phyloP scores from a whole-genome alignment of 768 basidiomycete genomes.

The Boletus vermiculosoides region DNA sequence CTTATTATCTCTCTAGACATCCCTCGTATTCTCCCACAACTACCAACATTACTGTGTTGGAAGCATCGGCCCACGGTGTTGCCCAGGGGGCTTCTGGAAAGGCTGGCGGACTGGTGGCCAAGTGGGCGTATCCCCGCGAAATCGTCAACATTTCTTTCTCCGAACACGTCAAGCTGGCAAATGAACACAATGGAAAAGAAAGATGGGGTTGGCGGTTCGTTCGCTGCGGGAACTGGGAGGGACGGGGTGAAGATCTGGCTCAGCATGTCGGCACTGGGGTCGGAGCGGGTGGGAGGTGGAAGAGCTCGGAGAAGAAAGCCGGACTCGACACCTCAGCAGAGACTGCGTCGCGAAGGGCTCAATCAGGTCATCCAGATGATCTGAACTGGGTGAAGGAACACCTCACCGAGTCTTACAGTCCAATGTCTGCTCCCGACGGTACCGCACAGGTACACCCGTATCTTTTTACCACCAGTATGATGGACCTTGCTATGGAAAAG shows the following conservation, averaged over 20 bases:
- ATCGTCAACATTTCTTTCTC: conserved; percentile 62
- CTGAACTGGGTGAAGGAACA: conserved; percentile 52
- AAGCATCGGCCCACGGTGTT: conserved; percentile 63
- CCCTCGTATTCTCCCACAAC: conserved; percentile 41
- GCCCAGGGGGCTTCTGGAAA: conserved; percentile 85
- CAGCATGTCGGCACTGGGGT: conserved; percentile 20
- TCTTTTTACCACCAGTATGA: conserved; percentile 70
- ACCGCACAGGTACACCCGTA: conserved; percentile 81
- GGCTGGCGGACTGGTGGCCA: conserved; percentile 80
- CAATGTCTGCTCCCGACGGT: conserved; percentile 49
- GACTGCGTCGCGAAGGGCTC: conserved; percentile 16
- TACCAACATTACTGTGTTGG: conserved; percentile 59
- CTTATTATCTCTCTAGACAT: conserved; percentile 73
- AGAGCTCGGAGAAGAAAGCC: conserved; percentile 55
- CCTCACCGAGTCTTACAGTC: conserved; percentile 60
- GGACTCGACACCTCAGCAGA: conserved; percentile 36
- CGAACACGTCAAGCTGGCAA: conserved; percentile 72
- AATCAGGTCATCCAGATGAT: conserved; percentile 47
- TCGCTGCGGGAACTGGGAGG: conserved; percentile 70
- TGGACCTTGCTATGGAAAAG: conserved; percentile 55
- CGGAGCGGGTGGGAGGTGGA: conserved; percentile 35
- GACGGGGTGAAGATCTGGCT: conserved; percentile 45
- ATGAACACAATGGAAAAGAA: conserved; percentile 62
- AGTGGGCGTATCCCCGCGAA: conserved; percentile 78
- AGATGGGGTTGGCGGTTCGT: conserved; percentile 87